Base-by-base conservation (phyloP, 495 filamentous ascomycete species). In the Hypoxylon cercidicola region DNA sequence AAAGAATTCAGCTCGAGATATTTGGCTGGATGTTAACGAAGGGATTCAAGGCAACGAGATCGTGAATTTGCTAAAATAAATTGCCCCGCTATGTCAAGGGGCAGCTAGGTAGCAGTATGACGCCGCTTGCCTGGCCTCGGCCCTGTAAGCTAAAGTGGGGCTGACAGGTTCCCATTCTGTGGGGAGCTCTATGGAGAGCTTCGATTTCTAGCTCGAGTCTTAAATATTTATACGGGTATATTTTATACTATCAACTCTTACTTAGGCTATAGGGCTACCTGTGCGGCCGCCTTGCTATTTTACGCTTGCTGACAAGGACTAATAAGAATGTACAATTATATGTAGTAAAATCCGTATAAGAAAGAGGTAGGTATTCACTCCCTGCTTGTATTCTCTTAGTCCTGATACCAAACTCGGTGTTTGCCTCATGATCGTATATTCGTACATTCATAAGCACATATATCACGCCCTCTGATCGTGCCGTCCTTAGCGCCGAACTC, bases 81-180 rank as follows among this genome's bases (percentile, higher is more conserved):
- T 49, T 60, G 62, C 62, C 62, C 62, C 62, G 62, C 62, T 40
- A 57, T 19, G 30, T 37, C 61, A 64, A 19, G 61, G 45, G 62
- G 62, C 62, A 65, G 62, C 62, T 60, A 41, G 13, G 34, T 37
- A 58, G 54, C 32, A 49, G 25, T 65, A 66, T 66, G 62, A 66
- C 62, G 62, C 44, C 49, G 53, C 51, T 25, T n/a, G 8, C 34
- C 35, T 28, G 8, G 30, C 34, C 37, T 9, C 23, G 25, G 59
- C 51, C 58, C 51, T 52, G 52, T 60, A 21, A 35, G 37, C 41
- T 49, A 23, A 13, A 41, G 53, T 60, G 47, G 48, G 18, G 15
- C 55, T 48, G 11, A 18, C 15, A 3, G 34, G 34, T 37, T 37
- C 34, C 13, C 2, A 2, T 3, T 7, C 25, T 7, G 3, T 28